Percentiles rank a stretch among this genome's conserved stretches.
Conservation (phyloP, 441 rosid genomes). For the Adansonia rubrostipa region DNA sequence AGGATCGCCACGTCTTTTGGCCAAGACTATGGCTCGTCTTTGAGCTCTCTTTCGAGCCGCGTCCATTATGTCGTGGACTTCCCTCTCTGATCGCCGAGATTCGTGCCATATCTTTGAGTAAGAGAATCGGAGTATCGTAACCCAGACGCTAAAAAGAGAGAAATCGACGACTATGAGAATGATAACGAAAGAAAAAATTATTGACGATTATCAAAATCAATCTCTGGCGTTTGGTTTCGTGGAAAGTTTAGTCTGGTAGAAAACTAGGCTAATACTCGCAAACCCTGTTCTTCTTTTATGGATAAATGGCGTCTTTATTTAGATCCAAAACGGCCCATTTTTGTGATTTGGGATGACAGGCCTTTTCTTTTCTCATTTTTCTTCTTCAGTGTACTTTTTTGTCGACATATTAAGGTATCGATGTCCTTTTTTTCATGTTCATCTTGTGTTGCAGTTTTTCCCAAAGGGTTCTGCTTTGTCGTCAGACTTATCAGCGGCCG, state of each 20-base stretch:
- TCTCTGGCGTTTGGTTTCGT: background rate
- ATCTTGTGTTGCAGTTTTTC: background rate
- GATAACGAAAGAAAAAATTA: background rate
- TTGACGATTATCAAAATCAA: background rate
- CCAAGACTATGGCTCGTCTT: slow-evolving; percentile 81
- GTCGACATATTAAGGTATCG: no score
- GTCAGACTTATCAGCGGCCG: background rate
- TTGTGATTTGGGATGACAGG: background rate
- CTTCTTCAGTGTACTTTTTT: no score
- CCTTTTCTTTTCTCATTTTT: slow-evolving; percentile 53
- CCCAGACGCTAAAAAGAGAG: slow-evolving; percentile 25
- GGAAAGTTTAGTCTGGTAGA: background rate
- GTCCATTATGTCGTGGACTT: slow-evolving; percentile 99
- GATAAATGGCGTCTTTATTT: background rate
- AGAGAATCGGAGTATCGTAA: slow-evolving; percentile 11
- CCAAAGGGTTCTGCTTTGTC: background rate
- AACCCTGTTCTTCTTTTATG: background rate
- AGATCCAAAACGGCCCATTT: background rate
- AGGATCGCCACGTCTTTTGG: slow-evolving; percentile 96
- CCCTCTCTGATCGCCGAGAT: slow-evolving; percentile 94
- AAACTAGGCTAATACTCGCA: no score
- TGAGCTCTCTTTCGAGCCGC: slow-evolving; percentile 98
- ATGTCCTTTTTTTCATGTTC: no score
- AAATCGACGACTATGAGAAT: background rate
- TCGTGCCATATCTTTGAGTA: slow-evolving; percentile 87